Evolutionary conservation across 1,284 basidiomycete species (phyloP).

Genomic region (Apiotrichum veenhuisii): DNA sequence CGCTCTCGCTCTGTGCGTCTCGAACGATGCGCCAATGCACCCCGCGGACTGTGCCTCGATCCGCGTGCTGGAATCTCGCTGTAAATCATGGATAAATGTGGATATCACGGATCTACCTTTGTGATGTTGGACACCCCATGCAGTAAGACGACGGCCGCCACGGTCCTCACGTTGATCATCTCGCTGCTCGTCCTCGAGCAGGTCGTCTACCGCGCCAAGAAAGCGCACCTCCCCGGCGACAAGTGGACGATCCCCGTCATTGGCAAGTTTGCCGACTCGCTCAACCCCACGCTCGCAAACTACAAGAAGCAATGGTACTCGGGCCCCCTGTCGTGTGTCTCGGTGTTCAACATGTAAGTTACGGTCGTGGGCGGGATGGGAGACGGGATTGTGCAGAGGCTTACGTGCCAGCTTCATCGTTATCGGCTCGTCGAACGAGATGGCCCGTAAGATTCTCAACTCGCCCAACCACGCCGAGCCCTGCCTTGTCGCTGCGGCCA

Average conservation of each 20-base stretch:
- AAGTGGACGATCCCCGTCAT: constrained; percentile 92
- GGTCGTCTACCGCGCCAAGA: constrained; percentile 78
- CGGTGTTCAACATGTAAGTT: constrained; percentile 91
- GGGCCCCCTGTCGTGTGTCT: constrained; percentile 76
- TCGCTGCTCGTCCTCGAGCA: constrained; percentile 55
- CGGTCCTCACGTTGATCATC: constrained; percentile 43
- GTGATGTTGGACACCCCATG: neutral
- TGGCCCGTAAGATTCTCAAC: constrained; percentile 87
- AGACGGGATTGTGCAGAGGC: neutral
- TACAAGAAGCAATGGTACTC: constrained; percentile 87
- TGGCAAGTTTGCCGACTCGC: constrained; percentile 84
- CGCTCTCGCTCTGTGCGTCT: too few species aligned
- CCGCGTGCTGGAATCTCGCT: too few species aligned
- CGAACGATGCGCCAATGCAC: too few species aligned
- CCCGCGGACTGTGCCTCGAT: too few species aligned
- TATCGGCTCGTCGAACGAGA: constrained; percentile 88
- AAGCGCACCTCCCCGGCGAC: constrained; percentile 76
- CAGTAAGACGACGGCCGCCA: constrained; percentile 46
- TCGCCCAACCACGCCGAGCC: constrained; percentile 85
- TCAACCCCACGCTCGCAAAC: constrained; percentile 79
- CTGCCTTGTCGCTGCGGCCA: constrained; percentile 89
- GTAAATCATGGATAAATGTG: too few species aligned
- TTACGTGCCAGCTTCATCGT: constrained; percentile 77
- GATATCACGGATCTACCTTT: too few species aligned
- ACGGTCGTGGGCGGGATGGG: neutral